Conservation (phyloP, 2,329 filamentous ascomycete genomes). For the Ceratocystis papillata region DNA sequence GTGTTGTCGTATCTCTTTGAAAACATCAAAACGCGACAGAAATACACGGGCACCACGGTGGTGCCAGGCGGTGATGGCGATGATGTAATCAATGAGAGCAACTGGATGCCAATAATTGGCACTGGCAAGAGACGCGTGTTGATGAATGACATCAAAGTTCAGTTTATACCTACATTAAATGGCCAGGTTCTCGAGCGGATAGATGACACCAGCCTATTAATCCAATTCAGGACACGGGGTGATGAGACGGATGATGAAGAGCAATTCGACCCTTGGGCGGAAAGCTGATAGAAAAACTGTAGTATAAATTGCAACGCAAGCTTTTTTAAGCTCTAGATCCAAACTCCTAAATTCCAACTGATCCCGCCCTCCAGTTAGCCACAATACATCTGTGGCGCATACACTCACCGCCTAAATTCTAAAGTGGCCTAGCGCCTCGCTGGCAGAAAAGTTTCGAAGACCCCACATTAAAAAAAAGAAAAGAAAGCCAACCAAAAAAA, state of each 20-base stretch:
- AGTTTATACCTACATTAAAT: background rate
- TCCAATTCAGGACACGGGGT: background rate
- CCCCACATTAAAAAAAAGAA: slow-evolving; percentile 19
- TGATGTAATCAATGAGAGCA: background rate
- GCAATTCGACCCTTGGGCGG: background rate
- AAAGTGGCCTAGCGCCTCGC: background rate
- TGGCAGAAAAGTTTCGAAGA: slow-evolving; percentile 18
- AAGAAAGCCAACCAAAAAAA: slow-evolving; percentile 8
- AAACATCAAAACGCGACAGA: background rate
- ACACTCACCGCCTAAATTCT: background rate
- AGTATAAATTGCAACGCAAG: no score
- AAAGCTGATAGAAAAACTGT: no score
- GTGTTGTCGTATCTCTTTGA: background rate
- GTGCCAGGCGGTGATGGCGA: background rate
- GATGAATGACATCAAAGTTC: background rate
- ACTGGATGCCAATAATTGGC: background rate
- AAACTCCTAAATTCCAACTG: background rate
- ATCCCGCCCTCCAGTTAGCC: background rate
- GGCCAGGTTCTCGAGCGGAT: background rate
- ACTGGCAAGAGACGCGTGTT: background rate
- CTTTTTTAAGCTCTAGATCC: background rate
- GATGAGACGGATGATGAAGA: background rate
- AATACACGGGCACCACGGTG: background rate
- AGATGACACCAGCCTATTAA: no score
- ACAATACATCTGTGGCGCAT: background rate